phyloP scores from a whole-genome alignment of 73 alveolate genomes.

The Paramecium sonneborni region DNA sequence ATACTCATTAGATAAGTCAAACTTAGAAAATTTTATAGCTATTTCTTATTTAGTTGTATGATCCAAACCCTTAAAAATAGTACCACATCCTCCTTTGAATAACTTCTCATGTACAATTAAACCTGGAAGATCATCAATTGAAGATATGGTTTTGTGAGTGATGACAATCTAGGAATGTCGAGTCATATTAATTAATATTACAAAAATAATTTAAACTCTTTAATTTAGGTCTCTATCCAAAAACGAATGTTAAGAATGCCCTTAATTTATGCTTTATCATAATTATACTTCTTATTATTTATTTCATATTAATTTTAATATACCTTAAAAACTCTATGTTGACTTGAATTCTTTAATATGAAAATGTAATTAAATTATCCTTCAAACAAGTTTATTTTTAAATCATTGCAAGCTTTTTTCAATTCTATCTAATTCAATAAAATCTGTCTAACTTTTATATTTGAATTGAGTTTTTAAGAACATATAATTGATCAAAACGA shows the following conservation, averaged over 20 bases:
- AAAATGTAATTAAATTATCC: no score
- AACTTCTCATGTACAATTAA: background rate
- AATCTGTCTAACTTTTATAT: no score
- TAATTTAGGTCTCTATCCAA: background rate
- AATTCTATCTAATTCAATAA: no score
- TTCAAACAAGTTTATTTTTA: no score
- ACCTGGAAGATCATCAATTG: constrained; percentile 22
- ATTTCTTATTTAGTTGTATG: background rate
- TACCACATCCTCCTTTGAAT: constrained; percentile 36
- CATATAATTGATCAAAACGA: background rate
- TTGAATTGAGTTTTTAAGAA: background rate
- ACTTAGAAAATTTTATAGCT: background rate
- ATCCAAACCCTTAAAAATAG: background rate
- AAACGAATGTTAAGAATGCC: background rate
- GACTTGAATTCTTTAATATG: no score
- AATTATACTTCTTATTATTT: background rate
- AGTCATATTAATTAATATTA: background rate
- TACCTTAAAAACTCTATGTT: no score
- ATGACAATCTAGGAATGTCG: background rate
- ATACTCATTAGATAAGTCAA: background rate
- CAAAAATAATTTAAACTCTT: background rate
- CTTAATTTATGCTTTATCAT: background rate
- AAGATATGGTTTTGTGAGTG: background rate
- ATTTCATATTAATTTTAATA: background rate
- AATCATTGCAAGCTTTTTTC: no score